Conservation (phyloP, 768 basidiomycete genomes). For the Podaxis rugospora region DNA sequence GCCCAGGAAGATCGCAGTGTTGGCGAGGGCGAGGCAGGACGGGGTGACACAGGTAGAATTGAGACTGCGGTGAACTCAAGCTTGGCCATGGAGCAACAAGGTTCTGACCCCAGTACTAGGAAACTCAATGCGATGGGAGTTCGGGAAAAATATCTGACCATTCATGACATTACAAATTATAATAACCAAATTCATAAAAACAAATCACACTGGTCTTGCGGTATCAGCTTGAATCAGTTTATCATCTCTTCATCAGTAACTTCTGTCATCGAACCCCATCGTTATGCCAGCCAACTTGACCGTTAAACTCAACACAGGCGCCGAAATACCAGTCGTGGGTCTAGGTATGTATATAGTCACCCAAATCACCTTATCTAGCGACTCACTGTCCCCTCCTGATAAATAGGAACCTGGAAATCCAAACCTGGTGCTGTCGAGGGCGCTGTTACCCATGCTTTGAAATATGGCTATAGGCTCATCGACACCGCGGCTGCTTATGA, state of each 20-base stretch:
- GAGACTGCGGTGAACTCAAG: too few relatives aligned
- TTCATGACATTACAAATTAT: too few relatives aligned
- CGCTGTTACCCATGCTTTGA: conserved; percentile 73
- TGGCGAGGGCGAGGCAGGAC: too few relatives aligned
- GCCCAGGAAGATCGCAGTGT: background rate
- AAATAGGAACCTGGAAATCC: conserved; percentile 75
- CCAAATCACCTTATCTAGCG: background rate
- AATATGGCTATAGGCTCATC: conserved; percentile 68
- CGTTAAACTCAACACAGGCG: conserved; percentile 72
- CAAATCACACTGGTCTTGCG: too few relatives aligned
- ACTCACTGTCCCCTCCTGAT: background rate
- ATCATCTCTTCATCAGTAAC: background rate
- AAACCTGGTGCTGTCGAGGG: conserved; percentile 63
- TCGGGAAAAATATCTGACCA: too few relatives aligned
- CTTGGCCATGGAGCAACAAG: too few relatives aligned
- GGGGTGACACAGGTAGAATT: too few relatives aligned
- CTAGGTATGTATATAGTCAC: conserved; percentile 39
- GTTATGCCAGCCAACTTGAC: conserved; percentile 44
- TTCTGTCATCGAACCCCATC: too few relatives aligned
- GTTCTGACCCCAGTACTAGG: too few relatives aligned
- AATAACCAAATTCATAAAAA: too few relatives aligned
- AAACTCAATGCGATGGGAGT: too few relatives aligned
- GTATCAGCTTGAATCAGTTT: background rate
- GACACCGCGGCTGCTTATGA: conserved; percentile 67
- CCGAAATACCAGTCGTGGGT: conserved; percentile 70